Conservation (phyloP, 116 monocot species). For the Zostera marina region DNA sequence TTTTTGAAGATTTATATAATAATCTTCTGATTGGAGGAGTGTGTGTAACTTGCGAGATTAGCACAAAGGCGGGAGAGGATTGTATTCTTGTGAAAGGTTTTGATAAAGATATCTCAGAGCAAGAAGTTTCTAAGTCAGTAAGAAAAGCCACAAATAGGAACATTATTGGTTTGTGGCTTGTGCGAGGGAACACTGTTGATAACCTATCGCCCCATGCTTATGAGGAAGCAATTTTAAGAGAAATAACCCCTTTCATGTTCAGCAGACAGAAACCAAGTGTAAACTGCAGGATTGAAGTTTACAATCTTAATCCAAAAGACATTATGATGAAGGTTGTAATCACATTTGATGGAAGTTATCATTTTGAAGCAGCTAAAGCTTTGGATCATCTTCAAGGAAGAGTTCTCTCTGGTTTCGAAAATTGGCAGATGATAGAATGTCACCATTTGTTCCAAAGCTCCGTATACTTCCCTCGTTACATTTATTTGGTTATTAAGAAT, state of each 20-base stretch:
- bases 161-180: conserved; percentile 33
- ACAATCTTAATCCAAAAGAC: conserved; percentile 37
- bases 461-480: conserved; percentile 39
- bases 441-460: conserved; percentile 61
- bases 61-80: too few species aligned
- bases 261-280: conserved; percentile 13
- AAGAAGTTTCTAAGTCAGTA: conserved; percentile 46
- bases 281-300: conserved; percentile 55
- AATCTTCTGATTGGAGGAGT: too few species aligned
- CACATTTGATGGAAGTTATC: conserved; percentile 70
- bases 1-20: too few species aligned
- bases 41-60: too few species aligned
- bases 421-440: conserved; percentile 87
- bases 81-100: conserved; percentile 48
- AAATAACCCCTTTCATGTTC: conserved; percentile 66
- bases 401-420: conserved; percentile 39
- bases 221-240: conserved; percentile 36
- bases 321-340: conserved; percentile 44
- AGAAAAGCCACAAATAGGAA: conserved; percentile 25
- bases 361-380: conserved; percentile 87
- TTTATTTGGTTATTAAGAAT: conserved; percentile 47
- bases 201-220: conserved; percentile 13
- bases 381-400: conserved; percentile 72
- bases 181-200: conserved; percentile 31
- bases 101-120: conserved; percentile 46